A percentile compares a stretch with the other conserved stretches of the same genome.
Evolutionary conservation across 495 filamentous ascomycete genomes (phyloP).

Genomic region (Neurospora discreta): DNA sequence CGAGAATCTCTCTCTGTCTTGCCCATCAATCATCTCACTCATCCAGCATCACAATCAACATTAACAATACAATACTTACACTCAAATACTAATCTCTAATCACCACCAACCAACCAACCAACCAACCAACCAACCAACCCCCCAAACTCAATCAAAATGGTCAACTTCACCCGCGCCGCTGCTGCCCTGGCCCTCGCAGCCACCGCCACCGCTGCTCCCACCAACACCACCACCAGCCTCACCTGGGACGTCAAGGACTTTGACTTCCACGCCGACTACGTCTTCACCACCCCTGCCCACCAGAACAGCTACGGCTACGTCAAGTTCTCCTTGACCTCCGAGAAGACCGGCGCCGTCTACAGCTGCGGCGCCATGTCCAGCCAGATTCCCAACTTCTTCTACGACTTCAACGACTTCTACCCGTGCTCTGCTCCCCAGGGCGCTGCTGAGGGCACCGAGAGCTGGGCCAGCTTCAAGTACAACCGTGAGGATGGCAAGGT

Average conservation of each 20-base stretch:
- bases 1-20: not conserved
- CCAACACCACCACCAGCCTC: not conserved
- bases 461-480: conserved; percentile 24
- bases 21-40: not conserved
- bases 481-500: not conserved
- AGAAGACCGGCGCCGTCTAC: conserved; percentile 20
- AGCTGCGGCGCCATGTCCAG: conserved; percentile 18
- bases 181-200: not conserved
- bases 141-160: not conserved
- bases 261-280: conserved; percentile 4
- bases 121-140: not conserved
- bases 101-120: not conserved
- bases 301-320: conserved; percentile 11
- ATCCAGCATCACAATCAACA: not conserved
- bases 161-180: not conserved
- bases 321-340: conserved; percentile 19
- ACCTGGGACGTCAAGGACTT: conserved; percentile 2
- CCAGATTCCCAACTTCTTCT: conserved; percentile 26
- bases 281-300: conserved; percentile 6
- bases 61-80: not conserved
- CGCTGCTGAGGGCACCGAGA: not conserved
- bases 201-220: not conserved
- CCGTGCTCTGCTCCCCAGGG: conserved; percentile 12
- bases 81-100: not conserved
- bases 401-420: conserved; percentile 18